phyloP scores from a whole-genome alignment of 73 alveolate species.

The Paramecium sexaurelia region DNA sequence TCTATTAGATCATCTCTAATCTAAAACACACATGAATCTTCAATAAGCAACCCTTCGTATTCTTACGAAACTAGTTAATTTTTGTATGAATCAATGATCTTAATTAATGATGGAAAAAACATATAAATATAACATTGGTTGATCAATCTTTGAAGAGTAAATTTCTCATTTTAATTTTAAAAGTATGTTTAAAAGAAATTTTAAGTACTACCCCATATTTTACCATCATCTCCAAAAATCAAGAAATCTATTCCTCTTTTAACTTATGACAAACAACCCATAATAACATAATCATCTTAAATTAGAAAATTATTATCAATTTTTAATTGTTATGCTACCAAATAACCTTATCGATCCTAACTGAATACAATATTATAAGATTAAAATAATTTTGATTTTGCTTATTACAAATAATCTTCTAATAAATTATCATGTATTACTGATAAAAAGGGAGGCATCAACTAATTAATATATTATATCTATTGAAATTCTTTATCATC shows the following conservation, averaged over 20 bases:
- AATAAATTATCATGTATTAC: background rate
- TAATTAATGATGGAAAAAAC: background rate
- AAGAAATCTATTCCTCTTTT: background rate
- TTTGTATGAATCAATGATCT: background rate
- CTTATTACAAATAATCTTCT: background rate
- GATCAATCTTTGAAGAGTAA: background rate
- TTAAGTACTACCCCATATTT: conserved; percentile 18
- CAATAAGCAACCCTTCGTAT: background rate
- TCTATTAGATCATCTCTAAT: background rate
- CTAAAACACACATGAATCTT: background rate
- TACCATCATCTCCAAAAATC: conserved; percentile 9
- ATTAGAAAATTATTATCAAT: conserved; percentile 7
- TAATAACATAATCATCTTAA: conserved; percentile 9
- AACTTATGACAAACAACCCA: background rate
- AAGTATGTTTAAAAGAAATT: background rate
- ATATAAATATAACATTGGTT: background rate
- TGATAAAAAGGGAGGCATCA: conserved; percentile 33
- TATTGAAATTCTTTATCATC: conserved; percentile 12
- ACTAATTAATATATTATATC: background rate
- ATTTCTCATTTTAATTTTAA: background rate
- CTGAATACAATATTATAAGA: background rate
- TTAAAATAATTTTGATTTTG: background rate
- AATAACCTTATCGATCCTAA: background rate
- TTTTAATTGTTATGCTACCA: conserved; percentile 1
- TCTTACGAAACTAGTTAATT: background rate